phyloP scores from a whole-genome alignment of 2,329 filamentous ascomycete species.

The Trichoderma sp. region DNA sequence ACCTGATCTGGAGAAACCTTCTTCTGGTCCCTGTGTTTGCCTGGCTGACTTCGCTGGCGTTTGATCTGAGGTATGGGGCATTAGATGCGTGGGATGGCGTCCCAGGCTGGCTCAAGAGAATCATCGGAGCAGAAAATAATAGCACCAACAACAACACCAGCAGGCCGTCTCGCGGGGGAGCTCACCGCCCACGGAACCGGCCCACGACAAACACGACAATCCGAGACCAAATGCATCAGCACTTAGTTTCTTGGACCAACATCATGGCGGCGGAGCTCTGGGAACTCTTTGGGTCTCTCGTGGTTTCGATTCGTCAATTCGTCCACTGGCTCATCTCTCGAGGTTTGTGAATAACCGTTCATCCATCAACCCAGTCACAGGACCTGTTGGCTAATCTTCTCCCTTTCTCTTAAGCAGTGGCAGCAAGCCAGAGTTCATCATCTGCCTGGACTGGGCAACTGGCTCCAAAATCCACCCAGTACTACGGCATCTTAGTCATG shows the following conservation, averaged over 20 bases:
- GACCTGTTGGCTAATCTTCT: background rate
- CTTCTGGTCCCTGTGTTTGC: slow-evolving; percentile 6
- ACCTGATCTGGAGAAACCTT: slow-evolving; percentile 3
- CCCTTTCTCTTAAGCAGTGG: background rate
- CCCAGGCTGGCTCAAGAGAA: slow-evolving; percentile 8
- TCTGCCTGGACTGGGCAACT: background rate
- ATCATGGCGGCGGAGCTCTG: background rate
- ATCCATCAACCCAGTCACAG: background rate
- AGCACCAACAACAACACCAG: background rate
- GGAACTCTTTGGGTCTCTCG: background rate
- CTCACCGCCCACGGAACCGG: background rate
- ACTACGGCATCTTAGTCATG: slow-evolving; percentile 11
- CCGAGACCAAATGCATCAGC: background rate
- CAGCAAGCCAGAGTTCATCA: background rate
- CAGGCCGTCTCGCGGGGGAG: background rate
- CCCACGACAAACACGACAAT: background rate
- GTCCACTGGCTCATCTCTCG: background rate
- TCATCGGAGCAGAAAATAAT: slow-evolving; percentile 8
- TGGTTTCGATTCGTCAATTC: background rate
- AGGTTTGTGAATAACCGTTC: background rate
- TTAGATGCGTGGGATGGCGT: slow-evolving; percentile 11
- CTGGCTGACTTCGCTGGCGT: slow-evolving; percentile 5
- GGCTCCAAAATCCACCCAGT: background rate
- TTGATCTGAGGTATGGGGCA: slow-evolving; percentile 5
- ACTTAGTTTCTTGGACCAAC: background rate